Evolutionary conservation across 257 asterid genomes (phyloP).

Genomic region (Primulina huaijiensis): DNA sequence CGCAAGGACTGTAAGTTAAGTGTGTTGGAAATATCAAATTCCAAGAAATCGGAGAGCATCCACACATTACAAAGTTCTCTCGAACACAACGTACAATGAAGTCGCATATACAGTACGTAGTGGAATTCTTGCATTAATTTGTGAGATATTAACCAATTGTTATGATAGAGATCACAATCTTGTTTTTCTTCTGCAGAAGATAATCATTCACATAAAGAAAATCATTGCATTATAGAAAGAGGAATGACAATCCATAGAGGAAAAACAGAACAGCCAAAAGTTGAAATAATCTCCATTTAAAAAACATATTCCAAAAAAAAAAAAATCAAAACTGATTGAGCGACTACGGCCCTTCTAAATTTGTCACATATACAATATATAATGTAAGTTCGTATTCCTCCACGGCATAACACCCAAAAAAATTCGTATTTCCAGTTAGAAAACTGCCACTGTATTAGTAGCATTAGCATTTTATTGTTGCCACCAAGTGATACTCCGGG

Average conservation of each 20-base stretch:
- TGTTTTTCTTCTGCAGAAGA: not conserved
- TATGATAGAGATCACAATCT: not conserved
- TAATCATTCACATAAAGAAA: not conserved
- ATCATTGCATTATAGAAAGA: not conserved
- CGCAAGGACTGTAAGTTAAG: no score
- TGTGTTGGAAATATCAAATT: no score
- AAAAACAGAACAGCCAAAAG: no score
- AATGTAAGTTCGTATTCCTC: not conserved
- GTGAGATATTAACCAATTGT: not conserved
- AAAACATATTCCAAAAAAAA: no score
- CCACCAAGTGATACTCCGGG: conserved; percentile 25
- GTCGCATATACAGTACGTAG: no score
- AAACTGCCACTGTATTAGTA: conserved; percentile 7
- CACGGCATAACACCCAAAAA: not conserved
- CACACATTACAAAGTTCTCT: no score
- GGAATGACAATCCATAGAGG: not conserved
- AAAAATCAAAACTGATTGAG: not conserved
- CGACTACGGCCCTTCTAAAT: not conserved
- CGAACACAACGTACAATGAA: no score
- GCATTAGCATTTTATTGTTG: conserved; percentile 29
- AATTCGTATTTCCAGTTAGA: not conserved
- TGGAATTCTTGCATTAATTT: no score
- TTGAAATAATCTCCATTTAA: not conserved
- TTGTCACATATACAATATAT: not conserved
- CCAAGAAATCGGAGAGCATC: no score